Conservation (phyloP, 1,284 basidiomycete species). For the Polyporus tsugae region DNA sequence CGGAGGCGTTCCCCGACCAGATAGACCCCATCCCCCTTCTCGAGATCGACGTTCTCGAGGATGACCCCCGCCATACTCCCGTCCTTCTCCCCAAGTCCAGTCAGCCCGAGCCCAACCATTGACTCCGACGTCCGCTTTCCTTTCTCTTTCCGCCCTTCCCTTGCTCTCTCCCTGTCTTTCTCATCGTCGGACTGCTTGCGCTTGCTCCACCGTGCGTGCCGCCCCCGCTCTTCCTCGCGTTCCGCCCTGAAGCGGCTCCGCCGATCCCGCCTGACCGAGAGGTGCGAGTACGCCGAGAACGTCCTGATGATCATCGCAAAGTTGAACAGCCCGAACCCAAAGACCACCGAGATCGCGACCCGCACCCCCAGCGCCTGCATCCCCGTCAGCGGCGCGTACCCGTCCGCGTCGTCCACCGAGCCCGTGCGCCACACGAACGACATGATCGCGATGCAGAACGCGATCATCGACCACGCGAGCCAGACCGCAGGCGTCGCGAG, state of each 20-base stretch:
- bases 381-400: conserved; percentile 40
- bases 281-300: conserved; percentile 60
- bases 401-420: conserved; percentile 51
- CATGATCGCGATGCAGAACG: conserved; percentile 73
- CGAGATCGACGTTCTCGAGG: conserved; percentile 34
- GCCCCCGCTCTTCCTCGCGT: conserved; percentile 8
- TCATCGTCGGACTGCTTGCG: conserved; percentile 12
- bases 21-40: conserved; percentile 35
- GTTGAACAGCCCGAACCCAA: conserved; percentile 68
- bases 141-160: conserved; percentile 20
- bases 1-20: conserved; percentile 28
- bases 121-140: conserved; percentile 29
- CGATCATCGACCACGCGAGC: conserved; percentile 80
- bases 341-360: conserved; percentile 61
- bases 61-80: conserved; percentile 28
- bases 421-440: conserved; percentile 79
- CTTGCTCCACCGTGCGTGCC: neutral
- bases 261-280: conserved; percentile 39
- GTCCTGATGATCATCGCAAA: conserved; percentile 69
- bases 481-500: conserved; percentile 78
- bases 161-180: conserved; percentile 25
- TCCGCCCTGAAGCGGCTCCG: conserved; percentile 25
- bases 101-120: conserved; percentile 37
- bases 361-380: conserved; percentile 58
- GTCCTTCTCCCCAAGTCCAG: conserved; percentile 25